These are phyloP conservation scores for Hymenotorrendiella dingleyae DNA, from an alignment of 2,329 filamentous ascomycete genomes.

Conservation along the genomic window DNA sequence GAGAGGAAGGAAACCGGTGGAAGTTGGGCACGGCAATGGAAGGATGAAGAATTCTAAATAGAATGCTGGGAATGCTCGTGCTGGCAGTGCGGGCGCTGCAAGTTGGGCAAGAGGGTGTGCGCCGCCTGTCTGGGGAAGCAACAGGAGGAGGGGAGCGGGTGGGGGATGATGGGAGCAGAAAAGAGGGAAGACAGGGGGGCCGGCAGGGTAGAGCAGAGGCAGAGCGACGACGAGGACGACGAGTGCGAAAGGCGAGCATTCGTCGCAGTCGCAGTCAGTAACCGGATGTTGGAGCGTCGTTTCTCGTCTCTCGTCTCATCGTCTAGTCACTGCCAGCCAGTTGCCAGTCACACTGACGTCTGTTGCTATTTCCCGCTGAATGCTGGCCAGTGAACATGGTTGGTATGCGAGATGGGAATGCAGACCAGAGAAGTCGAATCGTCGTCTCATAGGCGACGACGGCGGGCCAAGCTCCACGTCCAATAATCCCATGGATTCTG, in stretches of 20 bases:
- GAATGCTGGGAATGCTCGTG: too few species aligned
- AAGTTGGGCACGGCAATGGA: background rate
- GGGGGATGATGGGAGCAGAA: too few species aligned
- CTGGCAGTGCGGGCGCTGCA: too few species aligned
- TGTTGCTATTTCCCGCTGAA: slow-evolving; percentile 3
- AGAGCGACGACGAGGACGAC: too few species aligned
- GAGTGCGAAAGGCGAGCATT: too few species aligned
- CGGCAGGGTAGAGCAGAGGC: too few species aligned
- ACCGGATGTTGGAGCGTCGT: too few species aligned
- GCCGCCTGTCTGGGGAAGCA: background rate
- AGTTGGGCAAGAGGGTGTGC: background rate
- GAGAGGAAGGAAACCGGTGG: background rate
- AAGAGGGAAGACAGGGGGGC: too few species aligned
- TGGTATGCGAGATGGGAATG: background rate
- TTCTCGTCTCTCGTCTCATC: too few species aligned
- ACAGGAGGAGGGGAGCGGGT: background rate
- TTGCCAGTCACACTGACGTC: slow-evolving; percentile 9
- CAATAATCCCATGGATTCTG: too few species aligned
- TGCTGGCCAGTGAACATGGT: slow-evolving; percentile 1
- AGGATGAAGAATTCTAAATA: background rate
- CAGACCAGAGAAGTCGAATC: background rate
- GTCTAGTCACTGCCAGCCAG: slow-evolving; percentile 1
- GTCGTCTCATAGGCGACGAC: slow-evolving; percentile 16
- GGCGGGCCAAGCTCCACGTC: too few species aligned
- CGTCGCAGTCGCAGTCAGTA: too few species aligned